Conservation (phyloP, 1,139 yeast genomes). For the Candida freyschussii region DNA sequence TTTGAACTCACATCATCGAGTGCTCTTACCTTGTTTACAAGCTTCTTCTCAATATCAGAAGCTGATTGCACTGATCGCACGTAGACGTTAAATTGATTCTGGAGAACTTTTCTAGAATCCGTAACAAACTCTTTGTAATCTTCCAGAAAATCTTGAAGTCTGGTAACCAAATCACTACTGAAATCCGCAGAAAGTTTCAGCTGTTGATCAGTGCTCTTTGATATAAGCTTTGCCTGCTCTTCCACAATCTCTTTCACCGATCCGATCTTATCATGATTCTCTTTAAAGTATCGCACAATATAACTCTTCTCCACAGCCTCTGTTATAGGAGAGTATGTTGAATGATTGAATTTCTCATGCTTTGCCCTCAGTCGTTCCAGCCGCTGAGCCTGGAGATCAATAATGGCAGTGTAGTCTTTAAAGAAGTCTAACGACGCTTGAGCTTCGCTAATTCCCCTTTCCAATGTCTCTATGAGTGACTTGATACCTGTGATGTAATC, state of each 20-base stretch:
- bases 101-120: constrained; percentile 9
- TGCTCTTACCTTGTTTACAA: constrained; percentile 12
- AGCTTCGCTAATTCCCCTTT: constrained; percentile 20
- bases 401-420: constrained; percentile 12
- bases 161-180: constrained; percentile 13
- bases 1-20: constrained; percentile 15
- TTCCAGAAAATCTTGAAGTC: constrained; percentile 21
- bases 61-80: constrained; percentile 9
- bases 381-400: constrained; percentile 15
- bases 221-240: constrained; percentile 6
- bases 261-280: constrained; percentile 1
- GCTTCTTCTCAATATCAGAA: constrained; percentile 10
- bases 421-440: constrained; percentile 16
- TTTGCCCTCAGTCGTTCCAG: constrained; percentile 7
- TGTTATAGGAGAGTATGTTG: neutral
- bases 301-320: neutral
- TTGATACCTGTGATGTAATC: constrained; percentile 29
- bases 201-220: constrained; percentile 6
- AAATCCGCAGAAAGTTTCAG: constrained; percentile 10
- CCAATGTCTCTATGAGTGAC: constrained; percentile 18
- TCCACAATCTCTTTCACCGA: constrained; percentile 9
- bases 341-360: constrained; percentile 10
- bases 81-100: constrained; percentile 13
- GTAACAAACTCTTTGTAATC: constrained; percentile 15
- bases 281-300: constrained; percentile 2